Evolutionary conservation across 2,329 filamentous ascomycete genomes (phyloP), one percentile per base, ranked within the genome.

Genomic region (Grosmannia serpens): DNA sequence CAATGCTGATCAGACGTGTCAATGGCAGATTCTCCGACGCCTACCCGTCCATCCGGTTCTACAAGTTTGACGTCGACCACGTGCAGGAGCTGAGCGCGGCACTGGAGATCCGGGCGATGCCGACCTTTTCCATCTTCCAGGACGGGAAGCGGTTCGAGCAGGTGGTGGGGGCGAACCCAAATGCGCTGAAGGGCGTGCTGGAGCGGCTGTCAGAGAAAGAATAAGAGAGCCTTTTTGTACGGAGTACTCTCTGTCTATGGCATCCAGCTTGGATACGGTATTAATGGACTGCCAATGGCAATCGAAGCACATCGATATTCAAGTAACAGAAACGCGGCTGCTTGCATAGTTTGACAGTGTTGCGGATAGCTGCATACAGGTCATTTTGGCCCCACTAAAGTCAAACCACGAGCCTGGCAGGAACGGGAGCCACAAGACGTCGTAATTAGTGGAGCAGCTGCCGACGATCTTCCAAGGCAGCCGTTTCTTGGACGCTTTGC

Each of bases 1-100:
- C 47, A 44, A 22, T 22, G 20, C 41, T 44, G 20, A 44, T 3
- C 38, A 44, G 41, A 44, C 6, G 17, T 44, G 41, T 17, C 41
- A 44, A 44, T 4, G 17, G 51, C 68, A 87, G 84, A 63, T 78
- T 83, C 71, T 82, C 84, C 67, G 71, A 85, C 31, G 53, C 60
- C 57, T 67, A 67, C 65, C 79, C 80, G 57, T 64, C 64, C 64
- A 79, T 87, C 64, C 78, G 82, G 72, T 96, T 96, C 75, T 84
- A 84, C 81, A 94, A 96, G 82, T 78, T 96, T 70, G 91, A 97
- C 72, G 91, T 96, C 67, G 91, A 96, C 72, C 78, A 90, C 64
- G 76, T 92, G 47, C 77, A 85, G 64, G 84, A 88, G 1, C 80
- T 96, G 55, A 84, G 88, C 35, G 80, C 86, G 67, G 84, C 94